Evolutionary conservation across 495 filamentous ascomycete genomes (phyloP), one percentile per base, ranked within the genome.

Genomic region (Chaetomidium leptoderma): DNA sequence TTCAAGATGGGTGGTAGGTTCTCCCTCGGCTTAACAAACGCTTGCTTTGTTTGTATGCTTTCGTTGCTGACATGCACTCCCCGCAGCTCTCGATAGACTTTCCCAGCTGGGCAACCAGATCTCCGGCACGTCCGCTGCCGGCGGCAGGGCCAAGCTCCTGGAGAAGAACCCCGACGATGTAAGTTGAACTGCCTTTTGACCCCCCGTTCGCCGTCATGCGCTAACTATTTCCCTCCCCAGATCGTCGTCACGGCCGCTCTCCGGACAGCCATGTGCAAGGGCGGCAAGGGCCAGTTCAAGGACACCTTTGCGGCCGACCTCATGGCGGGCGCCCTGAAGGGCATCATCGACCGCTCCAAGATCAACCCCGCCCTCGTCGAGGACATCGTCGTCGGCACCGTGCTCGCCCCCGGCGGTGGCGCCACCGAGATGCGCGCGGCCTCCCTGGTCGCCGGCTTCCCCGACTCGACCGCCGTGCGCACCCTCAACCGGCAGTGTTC

Each of bases 371-470:
- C 71, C 30, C 77, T 89, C 16, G 89, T 98, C 32, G 88, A 97
- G 73, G 93, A 98, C 69, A 86, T 98, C 59, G 86, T 88, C 44
- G 95, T 98, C 57, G 93, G 93, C 63, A 86, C 83, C 50, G 93
- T 98, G 19, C 84, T 98, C 27, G 81, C 92, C 6, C 92, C 93
- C 17, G 93, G 93, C 60, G 93, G 90, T 58, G 93, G 93, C 62
- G 93, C 95, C 23, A 98, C 93, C 39, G 93, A 97, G 76, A 96
- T 92, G 83, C 85, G 93, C 62, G 93, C 91, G 58, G 92, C 95
- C 16, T 85, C 89, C 30, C 81, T 98, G 17, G 90, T 92, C 10
- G 93, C 93, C 53, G 95, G 93, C 30, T 90, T 98, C 74, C 89
- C 95, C 35, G 89, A 87, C 64, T 78, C 81, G 23, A 80, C 92